Evolutionary conservation across 164 flowering plant species (phyloP).

Genomic region (Magnolia officinalis): DNA sequence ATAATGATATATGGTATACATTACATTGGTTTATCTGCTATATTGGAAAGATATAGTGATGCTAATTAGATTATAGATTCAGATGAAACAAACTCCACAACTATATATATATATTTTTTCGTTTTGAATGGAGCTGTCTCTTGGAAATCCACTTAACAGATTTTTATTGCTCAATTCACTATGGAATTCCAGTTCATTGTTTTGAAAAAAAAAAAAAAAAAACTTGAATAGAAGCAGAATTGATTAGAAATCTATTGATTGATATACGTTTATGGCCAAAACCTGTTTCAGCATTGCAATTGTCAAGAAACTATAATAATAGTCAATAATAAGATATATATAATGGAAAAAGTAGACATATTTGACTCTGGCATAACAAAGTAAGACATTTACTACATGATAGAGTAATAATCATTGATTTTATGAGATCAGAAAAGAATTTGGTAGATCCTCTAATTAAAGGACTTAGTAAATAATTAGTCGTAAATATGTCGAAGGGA

Average conservation of each 20-base stretch:
- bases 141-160: not conserved
- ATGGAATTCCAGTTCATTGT: not conserved
- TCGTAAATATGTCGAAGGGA: no score
- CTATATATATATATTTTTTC: not conserved
- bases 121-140: not conserved
- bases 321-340: no score
- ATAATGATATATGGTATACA: not conserved
- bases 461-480: no score
- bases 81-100: not conserved
- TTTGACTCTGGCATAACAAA: no score
- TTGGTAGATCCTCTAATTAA: no score
- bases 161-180: not conserved
- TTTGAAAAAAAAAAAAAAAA: not conserved
- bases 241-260: not conserved
- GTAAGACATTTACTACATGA: no score
- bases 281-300: no score
- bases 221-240: not conserved
- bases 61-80: not conserved
- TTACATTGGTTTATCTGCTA: not conserved
- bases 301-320: no score
- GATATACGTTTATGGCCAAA: no score
- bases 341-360: no score
- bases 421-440: no score
- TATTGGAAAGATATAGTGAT: not conserved
- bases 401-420: no score